Evolutionary conservation across 371 early-diverging fungal genomes (phyloP), one percentile per base, ranked within the genome.

Genomic region (Mucor circinelloides): DNA sequence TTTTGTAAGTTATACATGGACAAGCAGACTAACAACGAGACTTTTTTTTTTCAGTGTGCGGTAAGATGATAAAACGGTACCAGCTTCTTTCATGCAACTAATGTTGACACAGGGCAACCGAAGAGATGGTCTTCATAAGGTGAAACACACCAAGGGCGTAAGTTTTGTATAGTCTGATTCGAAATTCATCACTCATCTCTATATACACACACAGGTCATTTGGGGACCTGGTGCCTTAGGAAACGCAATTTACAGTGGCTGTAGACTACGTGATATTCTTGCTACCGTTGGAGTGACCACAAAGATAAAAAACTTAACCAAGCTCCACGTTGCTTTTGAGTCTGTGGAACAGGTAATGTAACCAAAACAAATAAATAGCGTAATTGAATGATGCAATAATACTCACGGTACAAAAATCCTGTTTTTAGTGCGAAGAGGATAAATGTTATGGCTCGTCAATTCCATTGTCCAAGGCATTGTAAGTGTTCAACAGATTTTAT

Each of bases 221-320:
- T 96, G 95, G 95, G 89, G 89, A 0, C 86, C 89, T 27, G 91
- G 94, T 30, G 93, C 95, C 23, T 85, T 94, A 34, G 86, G 89
- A 25, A 96, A 90, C 71, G 90, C 93, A 4, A 76, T 83, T 2
- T 96, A 94, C 88, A 76, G 85, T 62, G 96, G 96, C 6, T 88
- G 90, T 58, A 82, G 86, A 8, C 83, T 96, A 34, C 81, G 86
- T 17, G 93, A 94, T 64, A 83, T 96, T 2, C 77, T 96, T 27
- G 83, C 73, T 2, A 72, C 82, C 10, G 72, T 77, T 13, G 86
- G 87, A 1, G 73, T 89, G 13, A 81, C 81, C 0, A 66, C 68
- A 2, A 67, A 84, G 8, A 67, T 81, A 5, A 42, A 68, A 13
- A 68, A 78, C 42, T 44, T 84, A 44, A 73, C 72, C 8, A 71